Evolutionary conservation across 129 eudicot species (phyloP), one percentile per base, ranked within the genome.

Genomic region (Ambrosia artemisiifolia): DNA sequence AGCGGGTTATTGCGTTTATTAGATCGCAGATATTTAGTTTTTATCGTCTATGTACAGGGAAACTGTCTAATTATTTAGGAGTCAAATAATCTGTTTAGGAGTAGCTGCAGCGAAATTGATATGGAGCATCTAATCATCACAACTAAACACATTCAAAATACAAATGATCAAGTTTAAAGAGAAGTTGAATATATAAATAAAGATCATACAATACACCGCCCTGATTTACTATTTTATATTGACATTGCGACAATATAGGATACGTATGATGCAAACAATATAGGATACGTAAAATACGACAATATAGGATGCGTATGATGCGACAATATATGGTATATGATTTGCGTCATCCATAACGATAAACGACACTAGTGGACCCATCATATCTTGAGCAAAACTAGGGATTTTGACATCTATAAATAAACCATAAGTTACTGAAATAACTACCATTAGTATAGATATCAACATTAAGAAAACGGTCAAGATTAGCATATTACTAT

Each of bases 331-430:
- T 62, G 36, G 12, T 38, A 12, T 1, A 46, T 33, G 28, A 19
- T 69, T 1, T 35, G 51, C 54, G n/a, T 57, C 75, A 76, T 67
- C n/a, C 11, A 47, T 69, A 48, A 59, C 17, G 14, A 68, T 6
- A 60, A 35, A 59, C 17, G 10, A 68, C 11, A 10, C 43, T 33
- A 7, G 61, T 33, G 16, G 40, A 67, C 74, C 80, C 67, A 75
- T 67, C 18, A 55, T 24, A 40, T 66, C 14, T 43, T 32, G 30
- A 19, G 51, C 12, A 18, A 63, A 74, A 63, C 36, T 57, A 57
- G 75, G 75, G 75, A 69, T 18, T 76, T 34, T 28, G 51, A 44
- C 54, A 34, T 77, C 73, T 3, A 7, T 46, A n/a, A 75, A 63
- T 7, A 20, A 66, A 28, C 20, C 55, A 11, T 9, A 56, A 50